These are phyloP conservation scores for Tolypocladium inflatum DNA, from an alignment of 2,329 filamentous ascomycete genomes.

Conservation along the genomic window DNA sequence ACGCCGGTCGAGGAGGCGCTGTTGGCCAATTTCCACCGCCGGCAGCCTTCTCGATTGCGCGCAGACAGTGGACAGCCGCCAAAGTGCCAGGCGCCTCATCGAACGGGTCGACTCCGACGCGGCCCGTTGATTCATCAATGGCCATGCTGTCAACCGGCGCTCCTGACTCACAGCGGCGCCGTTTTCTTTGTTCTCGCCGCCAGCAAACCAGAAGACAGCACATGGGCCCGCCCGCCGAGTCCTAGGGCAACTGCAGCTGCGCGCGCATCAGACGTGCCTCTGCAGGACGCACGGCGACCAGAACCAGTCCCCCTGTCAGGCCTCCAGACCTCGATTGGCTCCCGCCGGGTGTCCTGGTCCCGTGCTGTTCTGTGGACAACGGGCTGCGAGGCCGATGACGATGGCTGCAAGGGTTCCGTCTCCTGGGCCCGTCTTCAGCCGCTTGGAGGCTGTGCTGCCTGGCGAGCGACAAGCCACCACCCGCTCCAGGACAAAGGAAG, in stretches of 20 bases:
- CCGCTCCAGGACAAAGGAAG: neutral
- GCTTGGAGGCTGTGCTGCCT: conserved; percentile 7
- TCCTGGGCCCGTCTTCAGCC: conserved; percentile 2
- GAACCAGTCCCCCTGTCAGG: neutral
- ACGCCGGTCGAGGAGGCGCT: neutral
- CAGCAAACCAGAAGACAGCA: neutral
- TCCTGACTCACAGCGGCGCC: neutral
- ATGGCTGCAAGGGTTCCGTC: neutral
- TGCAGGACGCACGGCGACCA: neutral
- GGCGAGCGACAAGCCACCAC: conserved; percentile 1
- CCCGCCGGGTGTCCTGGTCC: neutral
- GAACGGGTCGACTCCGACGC: neutral
- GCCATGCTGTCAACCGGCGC: neutral
- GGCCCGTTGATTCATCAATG: neutral
- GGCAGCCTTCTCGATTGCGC: neutral
- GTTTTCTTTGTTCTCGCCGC: neutral
- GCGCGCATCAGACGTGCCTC: neutral
- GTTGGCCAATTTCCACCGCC: conserved; percentile 2
- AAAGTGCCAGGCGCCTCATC: neutral
- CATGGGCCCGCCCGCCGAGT: neutral
- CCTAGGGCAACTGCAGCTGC: neutral
- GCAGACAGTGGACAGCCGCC: neutral
- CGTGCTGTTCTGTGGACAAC: neutral
- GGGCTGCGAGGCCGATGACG: neutral
- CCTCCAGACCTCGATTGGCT: neutral